Base-by-base conservation (phyloP, 1,284 basidiomycete species). In the Trametes sp. region DNA sequence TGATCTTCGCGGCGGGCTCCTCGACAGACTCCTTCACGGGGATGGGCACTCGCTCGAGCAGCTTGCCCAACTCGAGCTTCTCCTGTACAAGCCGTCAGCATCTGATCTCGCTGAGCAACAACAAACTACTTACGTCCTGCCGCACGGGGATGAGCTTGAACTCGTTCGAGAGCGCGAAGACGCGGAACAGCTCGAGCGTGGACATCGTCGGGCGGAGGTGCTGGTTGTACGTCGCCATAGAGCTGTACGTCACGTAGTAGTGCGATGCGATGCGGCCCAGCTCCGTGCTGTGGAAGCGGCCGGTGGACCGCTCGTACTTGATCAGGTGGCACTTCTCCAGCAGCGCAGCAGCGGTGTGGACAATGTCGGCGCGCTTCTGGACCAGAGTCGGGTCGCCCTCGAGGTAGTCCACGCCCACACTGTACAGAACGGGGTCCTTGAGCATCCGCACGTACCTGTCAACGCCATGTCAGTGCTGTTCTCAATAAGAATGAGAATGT, bases 11-110 rank as follows among this genome's bases (percentile, higher is more conserved):
- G 0, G 95, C 92, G 0, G 96, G 94, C 73, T 99, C 97, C 68
- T 98, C 97, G 5, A 98, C 94, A 53, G 90, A 86, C 77, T 99
- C 98, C 80, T 99, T 99, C 72, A 99, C 93, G 0, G 98, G 97
- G 51, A 99, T 96, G 1, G 97, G 98, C 0, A 99, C 97, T 14
- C 96, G 87, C 75, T 99, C 98, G 44, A 98, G 81, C 28, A 98
- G 81, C 75, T 97, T 98, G n/a, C 88, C 87, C 8, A 98, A 83
- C 73, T 99, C 96, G 4, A 96, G 82, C 75, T 96, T 96, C 77
- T 97, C 94, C 76, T 80, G 57, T n/a, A 59, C 5, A 35, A 24
- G 16, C 5, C 44, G 45, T 54, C 57, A 57, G 51, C 36, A 35
- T 13, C 11, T 19, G 19, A 8, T 10, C 50, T 26, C 42, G 28